Base-by-base conservation (phyloP, 2,329 filamentous ascomycete species). In the Parafenestella ontariensis region DNA sequence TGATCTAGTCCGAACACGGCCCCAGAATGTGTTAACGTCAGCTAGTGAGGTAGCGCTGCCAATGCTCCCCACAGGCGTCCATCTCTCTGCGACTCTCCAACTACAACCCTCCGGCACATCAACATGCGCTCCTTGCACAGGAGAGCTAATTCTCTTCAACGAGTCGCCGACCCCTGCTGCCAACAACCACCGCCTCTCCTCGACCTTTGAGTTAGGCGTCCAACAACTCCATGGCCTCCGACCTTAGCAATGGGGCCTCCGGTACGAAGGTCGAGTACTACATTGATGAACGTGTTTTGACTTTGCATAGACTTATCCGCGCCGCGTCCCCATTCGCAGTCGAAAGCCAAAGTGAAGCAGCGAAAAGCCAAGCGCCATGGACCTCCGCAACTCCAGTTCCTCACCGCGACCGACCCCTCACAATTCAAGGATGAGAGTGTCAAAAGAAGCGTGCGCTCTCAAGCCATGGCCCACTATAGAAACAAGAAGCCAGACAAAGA, bases 401-500 rank as follows among this genome's bases (percentile, higher is more conserved):
- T 74, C 10, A 70, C 67, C 2, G 70, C 68, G 23, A 74, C 70
- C 29, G 58, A 72, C 41, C 71, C 61, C 1, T 64, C 68, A 5
- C 62, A 73, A 11, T 75, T 75, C 56, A 73, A 66, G 23, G 59
- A 68, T 39, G 61, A 64, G 29, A 49, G 56, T 4, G 57, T 60
- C 5, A 71, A 67, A 49, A 60, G 64, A 29, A 70, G 61, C 43
- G 63, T 75, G 40, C 71, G 71, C 8, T 73, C 70, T 5, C 69
- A 72, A 46, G 71, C 68, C 21, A 75, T 73, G 71, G 66, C 64
- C 6, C 62, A 69, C 18, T 68, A 69, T 49, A 56, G 67, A 39
- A 71, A 68, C 39, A 63, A 62, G 37, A 50, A 54, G 11, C 13
- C 31, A 13, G 42, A 54, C 54, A 58, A 55, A 56, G 42, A 28